Conservation (phyloP, 1,139 yeast genomes). For the Yamadazyma diospyri region DNA sequence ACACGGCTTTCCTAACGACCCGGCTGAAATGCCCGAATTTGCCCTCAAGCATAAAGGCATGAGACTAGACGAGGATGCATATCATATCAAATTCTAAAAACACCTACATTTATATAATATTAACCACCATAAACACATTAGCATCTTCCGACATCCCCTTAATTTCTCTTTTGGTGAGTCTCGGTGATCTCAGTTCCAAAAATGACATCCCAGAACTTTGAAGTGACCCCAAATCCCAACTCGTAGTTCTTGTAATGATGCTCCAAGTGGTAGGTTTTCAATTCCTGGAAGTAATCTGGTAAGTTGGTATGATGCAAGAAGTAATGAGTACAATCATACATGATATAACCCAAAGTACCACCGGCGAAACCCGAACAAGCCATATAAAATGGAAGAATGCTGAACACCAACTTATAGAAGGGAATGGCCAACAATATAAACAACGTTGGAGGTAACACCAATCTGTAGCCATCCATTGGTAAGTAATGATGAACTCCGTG, state of each 20-base stretch:
- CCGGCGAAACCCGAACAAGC: slow-evolving; percentile 76
- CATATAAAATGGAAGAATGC: slow-evolving; percentile 41
- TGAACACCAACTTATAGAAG: slow-evolving; percentile 38
- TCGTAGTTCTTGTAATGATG: slow-evolving; percentile 97
- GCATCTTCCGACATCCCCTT: too few species aligned
- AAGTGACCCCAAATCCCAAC: slow-evolving; percentile 93
- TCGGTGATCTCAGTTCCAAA: slow-evolving; percentile 64
- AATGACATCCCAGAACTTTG: slow-evolving; percentile 88
- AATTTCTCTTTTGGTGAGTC: slow-evolving; percentile 34
- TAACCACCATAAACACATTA: too few species aligned
- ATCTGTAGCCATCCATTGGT: slow-evolving; percentile 92
- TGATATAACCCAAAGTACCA: slow-evolving; percentile 87
- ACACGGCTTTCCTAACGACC: neutral
- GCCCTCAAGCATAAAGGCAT: slow-evolving; percentile 10
- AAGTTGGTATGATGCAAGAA: slow-evolving; percentile 82
- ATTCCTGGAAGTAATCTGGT: slow-evolving; percentile 70
- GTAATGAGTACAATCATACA: slow-evolving; percentile 84
- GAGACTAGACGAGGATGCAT: slow-evolving; percentile 10
- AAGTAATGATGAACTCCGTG: slow-evolving; percentile 97
- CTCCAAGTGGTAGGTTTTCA: slow-evolving; percentile 89
- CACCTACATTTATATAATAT: slow-evolving; percentile 2
- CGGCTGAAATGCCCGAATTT: slow-evolving; percentile 3
- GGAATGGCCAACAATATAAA: slow-evolving; percentile 49
- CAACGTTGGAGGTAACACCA: slow-evolving; percentile 94
- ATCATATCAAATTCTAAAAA: slow-evolving; percentile 3